Conservation (phyloP, 768 basidiomycete genomes). For the Pleurotus platypus region DNA sequence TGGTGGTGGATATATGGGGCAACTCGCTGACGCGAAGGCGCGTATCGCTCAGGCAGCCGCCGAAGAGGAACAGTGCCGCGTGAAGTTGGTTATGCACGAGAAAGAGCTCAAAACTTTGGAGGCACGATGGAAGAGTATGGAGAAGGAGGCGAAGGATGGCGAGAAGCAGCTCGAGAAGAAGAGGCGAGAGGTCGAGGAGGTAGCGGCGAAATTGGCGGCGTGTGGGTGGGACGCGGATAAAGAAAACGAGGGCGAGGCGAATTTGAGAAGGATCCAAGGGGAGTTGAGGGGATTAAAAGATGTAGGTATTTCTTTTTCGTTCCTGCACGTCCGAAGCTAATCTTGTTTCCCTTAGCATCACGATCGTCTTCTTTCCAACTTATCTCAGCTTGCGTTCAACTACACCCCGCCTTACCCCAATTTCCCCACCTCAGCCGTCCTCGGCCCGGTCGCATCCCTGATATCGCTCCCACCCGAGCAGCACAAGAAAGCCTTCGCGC, state of each 20-base stretch:
- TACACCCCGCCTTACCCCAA: slow-evolving; percentile 72
- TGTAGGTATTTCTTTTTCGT: slow-evolving; percentile 34
- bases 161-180: slow-evolving; percentile 62
- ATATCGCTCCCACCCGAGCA: slow-evolving; percentile 69
- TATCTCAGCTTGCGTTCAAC: slow-evolving; percentile 77
- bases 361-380: slow-evolving; percentile 59
- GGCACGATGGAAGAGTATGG: slow-evolving; percentile 75
- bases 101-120: slow-evolving; percentile 79
- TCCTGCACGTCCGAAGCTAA: not conserved
- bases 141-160: slow-evolving; percentile 79
- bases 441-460: slow-evolving; percentile 90
- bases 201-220: slow-evolving; percentile 47
- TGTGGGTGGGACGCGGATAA: slow-evolving; percentile 78
- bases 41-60: slow-evolving; percentile 73
- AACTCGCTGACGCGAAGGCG: slow-evolving; percentile 81
- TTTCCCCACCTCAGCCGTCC: slow-evolving; percentile 85
- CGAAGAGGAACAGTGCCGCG: slow-evolving; percentile 79
- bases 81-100: slow-evolving; percentile 72
- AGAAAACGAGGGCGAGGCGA: slow-evolving; percentile 55
- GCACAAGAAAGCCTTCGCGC: slow-evolving; percentile 78
- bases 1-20: slow-evolving; percentile 94
- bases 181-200: slow-evolving; percentile 53
- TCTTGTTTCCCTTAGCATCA: slow-evolving; percentile 46
- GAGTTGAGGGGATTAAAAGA: slow-evolving; percentile 58
- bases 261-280: slow-evolving; percentile 47